These are phyloP conservation scores for Eudorina sp. DNA, from an alignment of 139 green algal species.

Conservation along the genomic window DNA sequence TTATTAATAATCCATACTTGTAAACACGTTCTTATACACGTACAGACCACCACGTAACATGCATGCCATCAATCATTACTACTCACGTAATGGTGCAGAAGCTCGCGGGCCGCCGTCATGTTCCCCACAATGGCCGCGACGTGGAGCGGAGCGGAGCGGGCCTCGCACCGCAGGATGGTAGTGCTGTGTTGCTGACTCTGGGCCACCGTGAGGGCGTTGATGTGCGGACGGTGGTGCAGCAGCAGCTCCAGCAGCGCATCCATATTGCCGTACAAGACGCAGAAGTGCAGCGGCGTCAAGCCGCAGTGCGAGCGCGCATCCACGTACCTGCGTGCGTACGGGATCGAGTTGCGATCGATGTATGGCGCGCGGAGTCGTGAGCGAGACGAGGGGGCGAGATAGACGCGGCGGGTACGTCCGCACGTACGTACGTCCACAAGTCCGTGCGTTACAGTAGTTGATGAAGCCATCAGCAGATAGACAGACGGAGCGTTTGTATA, in stretches of 20 bases:
- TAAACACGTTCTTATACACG: neutral
- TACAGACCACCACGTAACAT: neutral
- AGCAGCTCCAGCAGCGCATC: conserved; percentile 14
- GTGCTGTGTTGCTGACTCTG: neutral
- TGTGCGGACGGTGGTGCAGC: neutral
- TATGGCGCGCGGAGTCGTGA: no score
- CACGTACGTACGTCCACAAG: no score
- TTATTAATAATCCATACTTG: no score
- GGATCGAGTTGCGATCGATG: no score
- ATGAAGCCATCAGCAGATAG: no score
- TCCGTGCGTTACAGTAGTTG: no score
- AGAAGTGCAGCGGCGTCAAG: conserved; percentile 22
- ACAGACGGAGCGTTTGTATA: no score
- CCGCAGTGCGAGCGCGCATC: neutral
- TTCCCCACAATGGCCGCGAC: conserved; percentile 11
- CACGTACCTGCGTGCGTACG: conserved; percentile 36
- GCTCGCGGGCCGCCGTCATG: neutral
- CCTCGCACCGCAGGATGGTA: neutral
- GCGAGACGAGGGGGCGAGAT: no score
- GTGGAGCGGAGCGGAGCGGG: neutral
- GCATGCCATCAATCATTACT: neutral
- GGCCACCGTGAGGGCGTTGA: conserved; percentile 11
- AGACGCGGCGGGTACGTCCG: no score
- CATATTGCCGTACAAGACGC: neutral
- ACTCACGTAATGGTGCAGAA: conserved; percentile 27